Percentiles rank a stretch among this genome's conserved stretches.
These are phyloP conservation scores for Phyllosticta ampelicida DNA, from an alignment of 2,329 filamentous ascomycete species.

Conservation along the genomic window DNA sequence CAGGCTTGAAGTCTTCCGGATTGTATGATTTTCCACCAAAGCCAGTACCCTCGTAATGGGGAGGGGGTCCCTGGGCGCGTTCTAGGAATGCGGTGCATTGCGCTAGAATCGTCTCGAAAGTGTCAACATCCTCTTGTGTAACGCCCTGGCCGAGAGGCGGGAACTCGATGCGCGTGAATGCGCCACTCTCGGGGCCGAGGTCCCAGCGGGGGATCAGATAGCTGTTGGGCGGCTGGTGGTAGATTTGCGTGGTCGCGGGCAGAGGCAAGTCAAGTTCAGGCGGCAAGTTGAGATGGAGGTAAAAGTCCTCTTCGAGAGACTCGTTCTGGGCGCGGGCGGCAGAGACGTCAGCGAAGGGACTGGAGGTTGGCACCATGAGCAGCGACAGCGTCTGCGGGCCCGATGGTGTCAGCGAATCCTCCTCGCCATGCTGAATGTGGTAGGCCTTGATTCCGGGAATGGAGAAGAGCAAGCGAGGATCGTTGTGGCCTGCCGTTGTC, in stretches of 20 bases:
- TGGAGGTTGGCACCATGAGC: slow-evolving; percentile 88
- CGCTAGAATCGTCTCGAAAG: slow-evolving; percentile 95
- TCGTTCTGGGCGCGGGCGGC: slow-evolving; percentile 48
- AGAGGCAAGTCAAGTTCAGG: slow-evolving; percentile 89
- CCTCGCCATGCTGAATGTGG: slow-evolving; percentile 79
- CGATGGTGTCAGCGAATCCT: slow-evolving; percentile 69
- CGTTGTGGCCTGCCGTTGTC: slow-evolving; percentile 42
- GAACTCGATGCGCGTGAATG: slow-evolving; percentile 90
- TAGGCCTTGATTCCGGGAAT: slow-evolving; percentile 82
- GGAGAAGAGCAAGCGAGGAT: slow-evolving; percentile 46
- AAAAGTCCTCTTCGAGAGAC: slow-evolving; percentile 66
- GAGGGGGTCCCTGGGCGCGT: slow-evolving; percentile 48
- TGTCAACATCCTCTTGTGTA: slow-evolving; percentile 85
- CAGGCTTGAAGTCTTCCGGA: slow-evolving; percentile 67
- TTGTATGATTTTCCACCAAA: slow-evolving; percentile 50
- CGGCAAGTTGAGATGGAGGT: slow-evolving; percentile 87
- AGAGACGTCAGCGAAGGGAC: slow-evolving; percentile 49
- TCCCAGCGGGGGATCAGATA: slow-evolving; percentile 96
- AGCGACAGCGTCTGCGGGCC: slow-evolving; percentile 86
- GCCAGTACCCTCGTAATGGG: slow-evolving; percentile 36
- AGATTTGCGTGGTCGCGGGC: slow-evolving; percentile 93
- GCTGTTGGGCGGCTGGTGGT: slow-evolving; percentile 84
- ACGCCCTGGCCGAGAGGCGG: slow-evolving; percentile 62
- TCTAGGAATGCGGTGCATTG: slow-evolving; percentile 95
- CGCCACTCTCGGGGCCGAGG: slow-evolving; percentile 73